Evolutionary conservation across 2,329 filamentous ascomycete genomes (phyloP), one percentile per base, ranked within the genome.

Genomic region (Onygenales sp.): DNA sequence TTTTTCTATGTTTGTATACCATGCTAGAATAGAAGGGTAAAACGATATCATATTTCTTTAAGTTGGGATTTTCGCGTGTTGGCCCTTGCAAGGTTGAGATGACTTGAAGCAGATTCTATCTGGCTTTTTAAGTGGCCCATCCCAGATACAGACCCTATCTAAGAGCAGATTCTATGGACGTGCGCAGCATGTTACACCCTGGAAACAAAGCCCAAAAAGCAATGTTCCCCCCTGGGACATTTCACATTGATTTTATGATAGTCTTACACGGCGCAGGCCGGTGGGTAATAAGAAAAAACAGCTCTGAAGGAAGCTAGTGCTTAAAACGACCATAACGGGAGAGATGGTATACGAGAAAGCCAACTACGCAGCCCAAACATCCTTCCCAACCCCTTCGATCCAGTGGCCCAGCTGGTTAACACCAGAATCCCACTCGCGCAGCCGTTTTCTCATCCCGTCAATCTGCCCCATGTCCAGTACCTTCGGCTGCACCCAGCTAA

Each of bases 401-500:
- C 91, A 97, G 75, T 95, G 93, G 58, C 92, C 92, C 54, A 98
- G 78, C 71, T 93, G 86, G 70, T 97, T 96, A 59, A 98, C 92
- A 67, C 90, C 95, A 49, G 86, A 84, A 69, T 96, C 91, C 93
- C 93, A 98, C 65, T 98, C 92, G 67, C 86, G 85, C 66, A 98
- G 74, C 62, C 93, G 79, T 66, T 83, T 79, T 64, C 88, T 83
- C 92, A 98, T 96, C 65, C 85, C 88, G 64, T 87, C 88, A 63
- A 98, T 95, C 77, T 97, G 93, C 71, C 83, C 84, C 83, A 91
- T 89, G 70, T 97, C 93, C 61, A 98, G 75, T 34, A 98, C 91
- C 80, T 97, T 97, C 21, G 93, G 93, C 75, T 98, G 93, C 55
- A 98, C 93, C 93, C 93, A 98, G 65, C 92, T 92, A 72, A 98